These are phyloP conservation scores for Malus hybrid DNA, from an alignment of 331 rosid species.

Conservation along the genomic window DNA sequence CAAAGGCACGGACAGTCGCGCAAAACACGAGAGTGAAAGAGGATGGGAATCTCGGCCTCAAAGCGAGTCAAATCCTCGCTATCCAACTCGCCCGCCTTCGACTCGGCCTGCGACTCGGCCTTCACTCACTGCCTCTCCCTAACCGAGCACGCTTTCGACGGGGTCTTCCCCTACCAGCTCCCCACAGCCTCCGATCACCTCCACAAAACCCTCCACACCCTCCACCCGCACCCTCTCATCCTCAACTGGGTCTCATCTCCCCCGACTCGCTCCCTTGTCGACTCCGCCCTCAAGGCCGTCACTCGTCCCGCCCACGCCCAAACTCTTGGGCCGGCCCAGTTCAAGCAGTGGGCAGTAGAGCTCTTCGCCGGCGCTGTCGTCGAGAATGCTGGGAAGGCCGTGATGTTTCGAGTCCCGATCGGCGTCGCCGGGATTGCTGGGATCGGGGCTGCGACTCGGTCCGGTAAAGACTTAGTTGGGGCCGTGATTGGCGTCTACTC, in stretches of 20 bases:
- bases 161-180: slow-evolving; percentile 75
- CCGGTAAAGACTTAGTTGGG: slow-evolving; percentile 40
- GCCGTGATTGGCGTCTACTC: slow-evolving; percentile 62
- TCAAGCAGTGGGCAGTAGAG: slow-evolving; percentile 62
- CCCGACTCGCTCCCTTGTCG: slow-evolving; percentile 49
- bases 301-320: neutral
- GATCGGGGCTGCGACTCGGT: slow-evolving; percentile 47
- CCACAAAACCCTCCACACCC: slow-evolving; percentile 33
- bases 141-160: slow-evolving; percentile 53
- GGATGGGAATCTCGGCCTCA: slow-evolving; percentile 58
- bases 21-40: neutral
- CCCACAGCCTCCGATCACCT: slow-evolving; percentile 55
- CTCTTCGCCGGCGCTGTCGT: slow-evolving; percentile 49
- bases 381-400: slow-evolving; percentile 37
- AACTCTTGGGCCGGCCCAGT: slow-evolving; percentile 25
- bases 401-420: slow-evolving; percentile 46
- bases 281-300: slow-evolving; percentile 51
- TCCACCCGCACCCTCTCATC: slow-evolving; percentile 39
- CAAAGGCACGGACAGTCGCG: neutral
- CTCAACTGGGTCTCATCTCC: slow-evolving; percentile 52
- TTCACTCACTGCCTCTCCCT: slow-evolving; percentile 56
- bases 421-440: slow-evolving; percentile 76
- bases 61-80: slow-evolving; percentile 50
- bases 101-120: slow-evolving; percentile 54
- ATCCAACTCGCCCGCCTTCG: slow-evolving; percentile 39